Evolutionary conservation across 306 rosid species (phyloP).

Genomic region (Canavalia gladiata): DNA sequence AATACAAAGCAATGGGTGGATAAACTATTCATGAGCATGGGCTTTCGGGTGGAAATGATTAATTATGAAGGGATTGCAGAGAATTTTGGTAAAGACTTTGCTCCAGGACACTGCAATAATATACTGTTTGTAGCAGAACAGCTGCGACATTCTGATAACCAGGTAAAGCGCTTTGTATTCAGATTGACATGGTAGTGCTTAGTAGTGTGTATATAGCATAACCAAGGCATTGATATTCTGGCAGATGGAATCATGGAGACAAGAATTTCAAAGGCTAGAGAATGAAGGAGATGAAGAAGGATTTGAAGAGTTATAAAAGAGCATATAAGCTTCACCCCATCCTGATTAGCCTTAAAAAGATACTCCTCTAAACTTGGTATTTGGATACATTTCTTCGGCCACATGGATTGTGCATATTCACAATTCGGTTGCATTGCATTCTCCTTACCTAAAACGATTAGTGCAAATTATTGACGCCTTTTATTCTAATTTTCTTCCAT

Average conservation of each 20-base stretch:
- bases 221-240: conserved; percentile 30
- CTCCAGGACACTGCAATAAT: conserved; percentile 50
- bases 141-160: conserved; percentile 72
- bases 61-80: conserved; percentile 60
- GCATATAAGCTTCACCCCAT: background rate
- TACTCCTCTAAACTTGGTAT: background rate
- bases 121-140: conserved; percentile 77
- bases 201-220: background rate
- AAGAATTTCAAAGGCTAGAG: conserved; percentile 66
- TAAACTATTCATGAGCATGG: conserved; percentile 74
- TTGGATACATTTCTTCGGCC: background rate
- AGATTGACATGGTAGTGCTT: background rate
- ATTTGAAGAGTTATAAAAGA: conserved; percentile 69
- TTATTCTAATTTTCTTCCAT: background rate
- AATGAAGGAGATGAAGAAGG: conserved; percentile 80
- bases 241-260: conserved; percentile 67
- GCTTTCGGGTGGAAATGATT: conserved; percentile 73
- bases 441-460: background rate
- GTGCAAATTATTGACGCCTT: background rate
- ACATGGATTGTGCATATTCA: conserved; percentile 12
- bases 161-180: conserved; percentile 55
- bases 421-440: background rate
- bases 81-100: conserved; percentile 60
- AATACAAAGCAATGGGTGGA: conserved; percentile 66
- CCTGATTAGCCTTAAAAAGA: conserved; percentile 1